Base-by-base conservation (phyloP, 345 rosid genomes). In the Odontarrhena argentea region DNA sequence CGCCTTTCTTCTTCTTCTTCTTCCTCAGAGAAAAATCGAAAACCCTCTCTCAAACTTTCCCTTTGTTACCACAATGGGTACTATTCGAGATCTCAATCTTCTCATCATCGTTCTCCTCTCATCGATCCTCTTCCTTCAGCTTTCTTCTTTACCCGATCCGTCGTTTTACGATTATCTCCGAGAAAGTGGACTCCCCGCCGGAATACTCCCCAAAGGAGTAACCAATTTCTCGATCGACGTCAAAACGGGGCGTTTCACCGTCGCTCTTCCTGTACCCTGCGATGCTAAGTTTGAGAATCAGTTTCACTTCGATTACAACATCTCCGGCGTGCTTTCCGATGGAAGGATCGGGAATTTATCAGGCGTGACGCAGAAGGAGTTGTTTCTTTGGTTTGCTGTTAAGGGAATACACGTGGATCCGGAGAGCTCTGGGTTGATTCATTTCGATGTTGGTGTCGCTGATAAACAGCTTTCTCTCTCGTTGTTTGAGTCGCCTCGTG, bases 321-420 rank as follows among this genome's bases (percentile, higher is more conserved):
- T 90, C 67, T 63, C 90, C 1, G 97, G 97, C 9, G 72, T 78
- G 1, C 60, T 90, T 26, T 76, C 79, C 50, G 80, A 74, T 66
- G 90, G 95, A 5, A 75, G 76, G 78, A 83, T 90, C 84, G 84
- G 85, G 45, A 79, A 75, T 24, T 69, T 90, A 3, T 87, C 95
- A 1, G 97, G 97, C 34, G 82, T 90, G 48, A 75, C 80, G 28
- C 90, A 89, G 45, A 88, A 87, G 79, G 97, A 90, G 68, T 78
- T 87, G 15, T 90, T 90, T 73, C 77, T 90, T 8, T 90, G 97
- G 97, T 86, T 90, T 74, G 85, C 85, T 22, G 97, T 90, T 1
- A 86, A 80, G 24, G 83, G 87, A 6, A 90, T 90, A 60, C 85
- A 82, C 35, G 88, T 90, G 3, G 97, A 90, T 73, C 72, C 83